A percentile compares a stretch with the other conserved stretches of the same genome.
These are phyloP conservation scores for Phoma sp. DNA, from an alignment of 2,329 filamentous ascomycete genomes.

Conservation along the genomic window DNA sequence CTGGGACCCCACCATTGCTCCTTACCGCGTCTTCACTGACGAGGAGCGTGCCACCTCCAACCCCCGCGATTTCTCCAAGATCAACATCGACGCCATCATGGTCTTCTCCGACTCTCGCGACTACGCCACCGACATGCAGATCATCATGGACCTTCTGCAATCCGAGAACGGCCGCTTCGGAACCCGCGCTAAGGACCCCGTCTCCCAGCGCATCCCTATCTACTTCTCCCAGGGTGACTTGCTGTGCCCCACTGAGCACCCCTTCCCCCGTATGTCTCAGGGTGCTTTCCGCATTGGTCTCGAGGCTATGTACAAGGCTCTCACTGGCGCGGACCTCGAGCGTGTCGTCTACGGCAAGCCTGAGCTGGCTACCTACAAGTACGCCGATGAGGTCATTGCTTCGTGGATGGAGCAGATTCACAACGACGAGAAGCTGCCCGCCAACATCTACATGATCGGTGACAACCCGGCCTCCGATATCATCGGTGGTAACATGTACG, in stretches of 20 bases:
- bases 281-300: conserved; percentile 77
- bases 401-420: conserved; percentile 79
- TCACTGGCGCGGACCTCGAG: conserved; percentile 73
- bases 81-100: conserved; percentile 75
- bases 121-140: conserved; percentile 76
- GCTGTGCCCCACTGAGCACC: conserved; percentile 65
- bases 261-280: conserved; percentile 72
- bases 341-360: conserved; percentile 79
- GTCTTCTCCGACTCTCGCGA: conserved; percentile 77
- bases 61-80: conserved; percentile 73
- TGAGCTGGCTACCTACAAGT: conserved; percentile 77
- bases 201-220: conserved; percentile 71
- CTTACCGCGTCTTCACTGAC: conserved; percentile 70
- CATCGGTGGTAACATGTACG: conserved; percentile 79
- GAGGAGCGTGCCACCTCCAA: conserved; percentile 70
- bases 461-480: conserved; percentile 78
- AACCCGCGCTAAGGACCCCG: conserved; percentile 70
- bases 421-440: conserved; percentile 70
- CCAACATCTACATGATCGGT: conserved; percentile 78
- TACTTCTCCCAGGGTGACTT: conserved; percentile 73
- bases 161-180: conserved; percentile 70
- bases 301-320: conserved; percentile 74
- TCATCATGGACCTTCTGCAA: conserved; percentile 75
- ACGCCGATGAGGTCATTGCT: conserved; percentile 74
- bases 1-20: conserved; percentile 71